Evolutionary conservation across 2,329 filamentous ascomycete species (phyloP).

Genomic region (Colletotrichum acutatum): DNA sequence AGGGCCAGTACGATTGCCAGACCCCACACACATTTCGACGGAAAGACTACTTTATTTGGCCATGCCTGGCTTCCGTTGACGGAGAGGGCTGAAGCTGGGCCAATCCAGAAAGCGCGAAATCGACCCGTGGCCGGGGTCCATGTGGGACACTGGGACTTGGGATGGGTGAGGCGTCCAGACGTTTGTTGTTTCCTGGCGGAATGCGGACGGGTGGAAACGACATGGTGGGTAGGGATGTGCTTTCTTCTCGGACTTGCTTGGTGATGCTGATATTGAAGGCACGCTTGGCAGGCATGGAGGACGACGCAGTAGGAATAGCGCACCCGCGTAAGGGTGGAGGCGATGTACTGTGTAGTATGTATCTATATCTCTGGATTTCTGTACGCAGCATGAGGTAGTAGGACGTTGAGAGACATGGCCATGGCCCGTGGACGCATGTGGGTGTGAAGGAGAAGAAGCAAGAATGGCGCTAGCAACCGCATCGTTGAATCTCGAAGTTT

Average conservation of each 20-base stretch:
- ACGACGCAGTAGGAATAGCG: slow-evolving; percentile 28
- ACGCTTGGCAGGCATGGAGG: slow-evolving; percentile 19
- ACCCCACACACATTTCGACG: neutral
- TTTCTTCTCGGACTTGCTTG: slow-evolving; percentile 7
- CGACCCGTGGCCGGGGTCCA: neutral
- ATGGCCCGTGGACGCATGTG: slow-evolving; percentile 6
- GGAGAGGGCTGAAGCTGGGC: slow-evolving; percentile 28
- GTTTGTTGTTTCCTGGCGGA: slow-evolving; percentile 3
- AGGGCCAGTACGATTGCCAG: neutral
- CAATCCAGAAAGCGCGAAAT: slow-evolving; percentile 5
- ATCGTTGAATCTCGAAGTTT: neutral
- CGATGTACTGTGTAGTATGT: slow-evolving; percentile 5
- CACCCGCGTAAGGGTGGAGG: neutral
- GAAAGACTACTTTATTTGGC: slow-evolving; percentile 3
- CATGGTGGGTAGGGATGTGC: slow-evolving; percentile 13
- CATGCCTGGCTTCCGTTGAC: slow-evolving; percentile 23
- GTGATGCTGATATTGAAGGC: slow-evolving; percentile 18
- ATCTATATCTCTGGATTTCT: neutral
- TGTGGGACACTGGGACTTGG: slow-evolving; percentile 8
- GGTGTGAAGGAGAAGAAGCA: slow-evolving; percentile 1
- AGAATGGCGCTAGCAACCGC: slow-evolving; percentile 2
- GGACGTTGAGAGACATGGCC: slow-evolving; percentile 26
- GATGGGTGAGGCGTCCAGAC: slow-evolving; percentile 11
- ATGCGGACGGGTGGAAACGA: slow-evolving; percentile 3
- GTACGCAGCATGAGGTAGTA: neutral